phyloP scores from a whole-genome alignment of 2,329 filamentous ascomycete species.

The Penicillium sp. region DNA sequence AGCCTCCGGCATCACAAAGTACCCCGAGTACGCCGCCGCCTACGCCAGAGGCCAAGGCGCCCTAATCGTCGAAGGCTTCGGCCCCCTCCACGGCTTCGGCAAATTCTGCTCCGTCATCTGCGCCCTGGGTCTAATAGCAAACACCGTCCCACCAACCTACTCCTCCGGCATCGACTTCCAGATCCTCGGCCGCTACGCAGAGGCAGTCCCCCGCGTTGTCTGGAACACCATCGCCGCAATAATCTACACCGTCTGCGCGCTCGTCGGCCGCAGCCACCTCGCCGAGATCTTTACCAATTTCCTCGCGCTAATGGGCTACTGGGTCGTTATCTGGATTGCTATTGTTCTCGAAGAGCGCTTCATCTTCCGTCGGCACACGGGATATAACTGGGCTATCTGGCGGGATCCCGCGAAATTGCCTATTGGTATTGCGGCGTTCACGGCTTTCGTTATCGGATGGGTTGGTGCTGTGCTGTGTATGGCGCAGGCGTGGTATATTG shows the following conservation, averaged over 20 bases:
- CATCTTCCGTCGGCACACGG: slow-evolving; percentile 53
- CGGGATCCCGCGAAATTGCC: slow-evolving; percentile 58
- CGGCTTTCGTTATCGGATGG: slow-evolving; percentile 63
- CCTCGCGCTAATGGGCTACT: slow-evolving; percentile 67
- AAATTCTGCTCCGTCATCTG: slow-evolving; percentile 64
- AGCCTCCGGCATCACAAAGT: slow-evolving; percentile 53
- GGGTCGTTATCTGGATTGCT: slow-evolving; percentile 62
- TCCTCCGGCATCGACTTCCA: slow-evolving; percentile 65
- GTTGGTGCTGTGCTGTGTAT: slow-evolving; percentile 62
- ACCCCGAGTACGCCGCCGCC: slow-evolving; percentile 54
- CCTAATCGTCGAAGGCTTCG: slow-evolving; percentile 61
- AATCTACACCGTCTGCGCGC: slow-evolving; percentile 61
- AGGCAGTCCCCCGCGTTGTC: slow-evolving; percentile 57
- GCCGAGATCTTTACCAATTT: slow-evolving; percentile 66
- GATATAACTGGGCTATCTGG: slow-evolving; percentile 61
- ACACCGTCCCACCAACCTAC: slow-evolving; percentile 63
- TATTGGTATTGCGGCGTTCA: slow-evolving; percentile 58
- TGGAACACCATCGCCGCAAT: slow-evolving; percentile 63
- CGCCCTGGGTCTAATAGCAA: slow-evolving; percentile 62
- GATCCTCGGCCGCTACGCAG: slow-evolving; percentile 58
- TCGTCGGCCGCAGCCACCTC: slow-evolving; percentile 59
- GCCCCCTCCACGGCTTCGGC: slow-evolving; percentile 58
- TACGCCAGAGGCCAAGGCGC: slow-evolving; percentile 60
- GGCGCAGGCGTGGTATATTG: slow-evolving; percentile 67
- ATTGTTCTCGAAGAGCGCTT: slow-evolving; percentile 59